Conservation (phyloP, 495 filamentous ascomycete genomes). For the Penicillium antarcticum region DNA sequence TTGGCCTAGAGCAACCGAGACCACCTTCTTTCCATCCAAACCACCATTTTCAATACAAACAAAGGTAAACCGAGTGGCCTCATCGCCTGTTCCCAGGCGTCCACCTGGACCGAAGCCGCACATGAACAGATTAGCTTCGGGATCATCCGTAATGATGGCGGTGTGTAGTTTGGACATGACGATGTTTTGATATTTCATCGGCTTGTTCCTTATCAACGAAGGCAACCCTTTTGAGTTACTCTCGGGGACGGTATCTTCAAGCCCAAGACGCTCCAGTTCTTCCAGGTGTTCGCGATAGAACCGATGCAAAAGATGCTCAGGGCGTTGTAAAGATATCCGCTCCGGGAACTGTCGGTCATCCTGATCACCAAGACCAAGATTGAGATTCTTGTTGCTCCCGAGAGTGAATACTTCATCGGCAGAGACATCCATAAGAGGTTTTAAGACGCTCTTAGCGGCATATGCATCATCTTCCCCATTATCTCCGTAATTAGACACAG, state of each 20-base stretch:
- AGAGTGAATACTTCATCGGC: conserved; percentile 91
- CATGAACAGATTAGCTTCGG: conserved; percentile 86
- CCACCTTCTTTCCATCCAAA: conserved; percentile 65
- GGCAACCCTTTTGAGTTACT: conserved; percentile 53
- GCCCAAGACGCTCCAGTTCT: conserved; percentile 26
- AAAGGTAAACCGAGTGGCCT: conserved; percentile 81
- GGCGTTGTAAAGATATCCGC: conserved; percentile 71
- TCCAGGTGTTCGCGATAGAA: conserved; percentile 62
- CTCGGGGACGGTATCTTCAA: conserved; percentile 20
- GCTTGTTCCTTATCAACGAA: conserved; percentile 61
- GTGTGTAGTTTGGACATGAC: conserved; percentile 89
- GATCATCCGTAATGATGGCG: conserved; percentile 85
- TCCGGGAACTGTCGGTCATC: conserved; percentile 94
- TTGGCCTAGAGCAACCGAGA: conserved; percentile 75
- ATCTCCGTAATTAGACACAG: conserved; percentile 35
- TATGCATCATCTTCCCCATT: conserved; percentile 33
- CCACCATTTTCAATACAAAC: conserved; percentile 72
- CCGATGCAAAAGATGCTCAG: conserved; percentile 68
- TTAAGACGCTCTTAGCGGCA: conserved; percentile 16
- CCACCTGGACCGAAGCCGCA: conserved; percentile 92
- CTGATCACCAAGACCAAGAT: conserved; percentile 85
- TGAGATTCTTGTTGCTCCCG: conserved; percentile 93
- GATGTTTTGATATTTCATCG: conserved; percentile 70
- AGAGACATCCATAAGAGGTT: conserved; percentile 38
- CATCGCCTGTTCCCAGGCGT: conserved; percentile 84